Percentiles rank a stretch among this genome's conserved stretches.
Conservation (phyloP, 148 eudicot species). For the Vaccinium darrowii region DNA sequence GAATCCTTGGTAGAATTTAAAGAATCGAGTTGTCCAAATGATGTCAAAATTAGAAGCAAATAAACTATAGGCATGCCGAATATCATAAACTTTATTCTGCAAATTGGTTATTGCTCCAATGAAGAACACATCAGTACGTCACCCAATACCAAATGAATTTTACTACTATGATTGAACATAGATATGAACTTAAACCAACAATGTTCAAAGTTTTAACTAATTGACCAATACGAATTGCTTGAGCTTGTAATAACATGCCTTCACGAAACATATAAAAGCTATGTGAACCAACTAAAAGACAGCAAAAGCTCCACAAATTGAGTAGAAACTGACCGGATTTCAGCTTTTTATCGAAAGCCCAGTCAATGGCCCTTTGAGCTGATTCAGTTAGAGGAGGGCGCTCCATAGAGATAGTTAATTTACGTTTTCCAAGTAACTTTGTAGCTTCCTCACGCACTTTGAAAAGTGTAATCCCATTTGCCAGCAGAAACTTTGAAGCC, state of each 20-base stretch:
- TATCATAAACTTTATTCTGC: neutral
- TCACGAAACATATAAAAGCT: neutral
- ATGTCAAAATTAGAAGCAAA: neutral
- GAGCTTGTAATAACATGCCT: neutral
- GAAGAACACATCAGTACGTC: neutral
- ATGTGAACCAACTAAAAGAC: neutral
- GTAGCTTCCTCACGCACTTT: constrained; percentile 69
- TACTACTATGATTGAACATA: neutral
- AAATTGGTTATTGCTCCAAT: neutral
- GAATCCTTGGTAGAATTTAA: neutral
- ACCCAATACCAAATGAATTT: neutral
- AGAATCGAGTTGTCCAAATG: neutral
- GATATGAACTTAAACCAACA: neutral
- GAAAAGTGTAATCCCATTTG: constrained; percentile 64
- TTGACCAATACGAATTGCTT: neutral
- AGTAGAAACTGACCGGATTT: constrained; percentile 50
- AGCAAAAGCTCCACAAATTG: neutral
- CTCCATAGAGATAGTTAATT: constrained; percentile 46
- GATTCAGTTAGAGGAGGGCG: constrained; percentile 74
- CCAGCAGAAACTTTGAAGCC: constrained; percentile 61
- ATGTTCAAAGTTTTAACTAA: neutral
- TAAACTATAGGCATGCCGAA: neutral
- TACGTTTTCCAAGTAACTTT: constrained; percentile 57
- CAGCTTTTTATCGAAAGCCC: constrained; percentile 66
- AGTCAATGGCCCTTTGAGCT: constrained; percentile 66